Percentiles rank a stretch among this genome's conserved stretches.
These are phyloP conservation scores for Ajuga reptans DNA, from an alignment of 305 asterid genomes.

Conservation along the genomic window DNA sequence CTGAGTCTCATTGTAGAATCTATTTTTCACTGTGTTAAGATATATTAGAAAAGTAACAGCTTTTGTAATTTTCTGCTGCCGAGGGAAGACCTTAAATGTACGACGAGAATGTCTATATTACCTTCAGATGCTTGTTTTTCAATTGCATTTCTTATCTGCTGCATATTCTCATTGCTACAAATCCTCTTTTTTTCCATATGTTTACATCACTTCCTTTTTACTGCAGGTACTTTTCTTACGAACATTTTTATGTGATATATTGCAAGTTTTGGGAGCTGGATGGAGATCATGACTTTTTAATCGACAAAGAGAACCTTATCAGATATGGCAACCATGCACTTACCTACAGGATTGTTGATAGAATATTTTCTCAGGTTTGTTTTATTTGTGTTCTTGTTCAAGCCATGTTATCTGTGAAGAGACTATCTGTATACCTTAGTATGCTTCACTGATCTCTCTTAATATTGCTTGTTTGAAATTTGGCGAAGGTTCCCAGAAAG, in stretches of 20 bases:
- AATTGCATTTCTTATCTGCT: background rate
- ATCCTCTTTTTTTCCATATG: conserved; percentile 13
- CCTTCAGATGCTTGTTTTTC: background rate
- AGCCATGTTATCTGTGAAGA: conserved; percentile 21
- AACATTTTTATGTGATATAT: conserved; percentile 94
- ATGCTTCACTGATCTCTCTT: conserved; percentile 20
- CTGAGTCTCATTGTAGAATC: background rate
- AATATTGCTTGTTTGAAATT: conserved; percentile 22
- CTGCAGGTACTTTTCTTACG: conserved; percentile 91
- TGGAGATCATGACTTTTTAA: conserved; percentile 86
- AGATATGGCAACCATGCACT: conserved; percentile 98
- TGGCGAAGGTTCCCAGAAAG: conserved; percentile 79
- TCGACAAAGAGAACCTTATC: conserved; percentile 93
- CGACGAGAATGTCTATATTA: background rate
- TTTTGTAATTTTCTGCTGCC: background rate
- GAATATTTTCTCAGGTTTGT: conserved; percentile 96
- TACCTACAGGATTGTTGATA: conserved; percentile 92
- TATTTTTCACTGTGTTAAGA: conserved; percentile 9
- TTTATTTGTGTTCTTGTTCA: conserved; percentile 15
- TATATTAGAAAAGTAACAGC: background rate
- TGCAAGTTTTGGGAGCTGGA: conserved; percentile 99
- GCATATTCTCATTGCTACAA: conserved; percentile 1
- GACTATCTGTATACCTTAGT: conserved; percentile 17
- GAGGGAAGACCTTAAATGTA: background rate
- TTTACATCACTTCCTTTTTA: conserved; percentile 17